Evolutionary conservation across 2,329 filamentous ascomycete species (phyloP), one percentile per base, ranked within the genome.

Genomic region (Myrmaecium sp.): DNA sequence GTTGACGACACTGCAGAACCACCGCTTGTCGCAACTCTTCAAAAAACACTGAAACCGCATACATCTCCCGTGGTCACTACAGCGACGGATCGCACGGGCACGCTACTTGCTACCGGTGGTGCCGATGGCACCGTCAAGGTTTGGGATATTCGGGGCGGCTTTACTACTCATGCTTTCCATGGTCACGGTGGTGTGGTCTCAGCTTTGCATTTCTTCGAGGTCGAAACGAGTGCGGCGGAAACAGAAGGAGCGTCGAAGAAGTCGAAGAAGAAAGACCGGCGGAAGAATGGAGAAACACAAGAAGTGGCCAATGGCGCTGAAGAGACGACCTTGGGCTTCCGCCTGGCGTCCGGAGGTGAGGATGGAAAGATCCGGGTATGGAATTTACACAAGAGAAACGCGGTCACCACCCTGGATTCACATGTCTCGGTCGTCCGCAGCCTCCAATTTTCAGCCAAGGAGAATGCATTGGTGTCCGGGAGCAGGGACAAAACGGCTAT

Each of bases 101-200:
- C 86, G 2, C 60, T 98, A 8, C 63, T 98, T 22, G 89, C 84
- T 10, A 95, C 86, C 10, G 89, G 91, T 35, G 81, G 80, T 25
- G 84, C 89, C 3, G 89, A 98, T 46, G 89, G 89, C 14, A 70
- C 78, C 1, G 80, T 95, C 41, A 98, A 98, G 52, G 75, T 98
- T 27, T 98, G 86, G 86, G 89, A 98, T 53, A 82, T 98, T 32
- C 63, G 66, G 26, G 81, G 75, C 23, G 89, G 89, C 13, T 95
- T 79, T 51, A 73, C 83, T 17, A 98, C 91, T 15, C 89, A 98
- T 52, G 93, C 82, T 1, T 92, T 98, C 52, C 78, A 86, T 39
- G 84, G 84, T 2, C 86, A 92, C 30, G 83, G 83, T 32, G 84
- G 89, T 6, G 66, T 98, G 13, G 70, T 98, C 4, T 93, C 89